Evolutionary conservation across 2,329 filamentous ascomycete genomes (phyloP).

Genomic region (Colletotrichum sp.): DNA sequence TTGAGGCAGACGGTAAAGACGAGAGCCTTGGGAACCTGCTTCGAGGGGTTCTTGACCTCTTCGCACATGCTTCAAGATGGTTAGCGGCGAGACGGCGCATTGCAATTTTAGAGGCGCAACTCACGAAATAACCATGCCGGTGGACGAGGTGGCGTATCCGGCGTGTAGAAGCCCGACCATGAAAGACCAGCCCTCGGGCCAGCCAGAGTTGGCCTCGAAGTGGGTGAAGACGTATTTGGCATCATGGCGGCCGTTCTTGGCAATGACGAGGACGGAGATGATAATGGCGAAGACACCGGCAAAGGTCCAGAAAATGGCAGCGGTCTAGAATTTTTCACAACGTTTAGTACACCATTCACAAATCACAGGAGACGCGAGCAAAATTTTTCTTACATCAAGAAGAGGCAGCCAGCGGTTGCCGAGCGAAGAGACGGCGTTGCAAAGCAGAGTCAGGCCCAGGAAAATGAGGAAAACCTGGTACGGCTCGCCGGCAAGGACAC

Average conservation of each 20-base stretch:
- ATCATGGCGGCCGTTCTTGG: conserved; percentile 69
- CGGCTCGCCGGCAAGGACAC: conserved; percentile 50
- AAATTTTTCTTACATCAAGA: conserved; percentile 65
- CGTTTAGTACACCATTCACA: background rate
- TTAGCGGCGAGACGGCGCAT: conserved; percentile 4
- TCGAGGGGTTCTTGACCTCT: conserved; percentile 69
- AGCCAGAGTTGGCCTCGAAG: conserved; percentile 73
- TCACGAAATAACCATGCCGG: conserved; percentile 81
- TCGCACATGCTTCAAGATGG: conserved; percentile 68
- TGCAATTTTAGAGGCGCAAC: conserved; percentile 31
- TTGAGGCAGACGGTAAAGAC: conserved; percentile 72
- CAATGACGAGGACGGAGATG: conserved; percentile 66
- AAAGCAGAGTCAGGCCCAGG: conserved; percentile 69
- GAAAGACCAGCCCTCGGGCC: conserved; percentile 75
- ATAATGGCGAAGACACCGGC: conserved; percentile 71
- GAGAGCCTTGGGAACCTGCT: conserved; percentile 76
- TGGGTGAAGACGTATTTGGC: conserved; percentile 70
- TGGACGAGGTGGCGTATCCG: conserved; percentile 76
- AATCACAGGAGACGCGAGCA: background rate
- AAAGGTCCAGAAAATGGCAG: conserved; percentile 78
- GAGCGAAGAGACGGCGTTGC: conserved; percentile 69
- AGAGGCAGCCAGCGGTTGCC: conserved; percentile 71
- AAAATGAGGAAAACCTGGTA: conserved; percentile 78
- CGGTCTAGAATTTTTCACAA: conserved; percentile 53
- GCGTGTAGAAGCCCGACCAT: conserved; percentile 75